Conservation (phyloP, 495 filamentous ascomycete genomes). For the Hyaloscypha bicolor region DNA sequence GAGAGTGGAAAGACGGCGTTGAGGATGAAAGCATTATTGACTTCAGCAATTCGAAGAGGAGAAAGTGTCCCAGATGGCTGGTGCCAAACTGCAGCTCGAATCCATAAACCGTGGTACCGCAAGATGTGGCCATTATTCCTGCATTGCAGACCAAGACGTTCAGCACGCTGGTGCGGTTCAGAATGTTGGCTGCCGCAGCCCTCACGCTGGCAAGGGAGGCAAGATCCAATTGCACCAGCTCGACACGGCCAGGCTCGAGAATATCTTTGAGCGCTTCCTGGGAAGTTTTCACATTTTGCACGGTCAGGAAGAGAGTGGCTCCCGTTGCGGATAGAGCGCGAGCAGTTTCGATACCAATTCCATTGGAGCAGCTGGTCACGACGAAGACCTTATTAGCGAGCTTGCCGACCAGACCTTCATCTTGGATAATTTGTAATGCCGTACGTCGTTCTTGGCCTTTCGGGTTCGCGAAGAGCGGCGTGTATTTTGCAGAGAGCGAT, state of each 20-base stretch:
- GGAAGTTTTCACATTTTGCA: conserved; percentile 43
- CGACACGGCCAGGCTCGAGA: conserved; percentile 22
- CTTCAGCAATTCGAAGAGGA: conserved; percentile 64
- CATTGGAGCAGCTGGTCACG: conserved; percentile 54
- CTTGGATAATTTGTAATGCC: conserved; percentile 54
- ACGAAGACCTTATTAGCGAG: conserved; percentile 49
- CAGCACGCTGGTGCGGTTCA: conserved; percentile 31
- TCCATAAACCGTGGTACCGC: conserved; percentile 55
- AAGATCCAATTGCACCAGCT: conserved; percentile 41
- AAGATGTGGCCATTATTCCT: conserved; percentile 55
- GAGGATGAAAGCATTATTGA: conserved; percentile 57
- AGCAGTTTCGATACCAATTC: conserved; percentile 56
- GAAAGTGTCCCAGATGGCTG: conserved; percentile 70
- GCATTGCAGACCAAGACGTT: conserved; percentile 64
- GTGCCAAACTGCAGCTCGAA: conserved; percentile 73
- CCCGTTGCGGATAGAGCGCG: conserved; percentile 49
- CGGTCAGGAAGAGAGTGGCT: conserved; percentile 48
- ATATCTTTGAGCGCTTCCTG: conserved; percentile 35
- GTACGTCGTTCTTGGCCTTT: conserved; percentile 56
- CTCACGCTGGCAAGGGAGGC: conserved; percentile 36
- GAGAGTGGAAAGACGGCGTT: conserved; percentile 35
- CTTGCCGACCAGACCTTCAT: conserved; percentile 46
- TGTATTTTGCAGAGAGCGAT: too few species aligned
- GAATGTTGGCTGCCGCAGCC: conserved; percentile 31
- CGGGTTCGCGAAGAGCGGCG: too few species aligned